phyloP scores from a whole-genome alignment of 2,329 filamentous ascomycete species.

The Incumbomyces lentus region DNA sequence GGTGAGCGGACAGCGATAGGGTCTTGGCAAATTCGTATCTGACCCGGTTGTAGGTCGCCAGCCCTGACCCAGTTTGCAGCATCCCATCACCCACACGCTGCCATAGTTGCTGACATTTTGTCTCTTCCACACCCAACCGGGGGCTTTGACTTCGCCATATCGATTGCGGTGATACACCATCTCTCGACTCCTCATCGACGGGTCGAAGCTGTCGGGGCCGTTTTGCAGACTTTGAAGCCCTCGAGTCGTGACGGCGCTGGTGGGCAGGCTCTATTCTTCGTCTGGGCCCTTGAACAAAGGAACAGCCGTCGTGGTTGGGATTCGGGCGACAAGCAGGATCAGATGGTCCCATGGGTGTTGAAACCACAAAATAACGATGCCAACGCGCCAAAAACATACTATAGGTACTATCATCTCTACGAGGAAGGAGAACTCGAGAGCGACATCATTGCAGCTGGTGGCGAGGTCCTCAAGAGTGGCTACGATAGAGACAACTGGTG shows the following conservation, averaged over 20 bases:
- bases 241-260: slow-evolving; percentile 22
- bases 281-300: slow-evolving; percentile 92
- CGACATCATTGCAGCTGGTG: slow-evolving; percentile 65
- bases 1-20: slow-evolving; percentile 42
- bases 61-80: slow-evolving; percentile 50
- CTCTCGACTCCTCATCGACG: slow-evolving; percentile 67
- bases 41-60: slow-evolving; percentile 38
- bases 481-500: slow-evolving; percentile 99
- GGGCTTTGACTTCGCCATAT: slow-evolving; percentile 77
- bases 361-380: slow-evolving; percentile 22
- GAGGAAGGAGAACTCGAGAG: slow-evolving; percentile 73
- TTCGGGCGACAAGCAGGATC: slow-evolving; percentile 71
- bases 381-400: slow-evolving; percentile 47
- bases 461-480: slow-evolving; percentile 63
- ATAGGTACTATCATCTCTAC: slow-evolving; percentile 93
- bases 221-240: slow-evolving; percentile 55
- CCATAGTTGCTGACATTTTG: slow-evolving; percentile 71
- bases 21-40: slow-evolving; percentile 29
- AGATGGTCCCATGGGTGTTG: slow-evolving; percentile 92
- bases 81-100: slow-evolving; percentile 51
- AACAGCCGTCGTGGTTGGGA: slow-evolving; percentile 81
- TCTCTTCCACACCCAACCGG: slow-evolving; percentile 62
- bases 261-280: slow-evolving; percentile 71
- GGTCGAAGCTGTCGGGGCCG: slow-evolving; percentile 57
- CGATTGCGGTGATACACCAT: slow-evolving; percentile 90